Conservation (phyloP, 345 rosid genomes). For the Kernera saxatilis region DNA sequence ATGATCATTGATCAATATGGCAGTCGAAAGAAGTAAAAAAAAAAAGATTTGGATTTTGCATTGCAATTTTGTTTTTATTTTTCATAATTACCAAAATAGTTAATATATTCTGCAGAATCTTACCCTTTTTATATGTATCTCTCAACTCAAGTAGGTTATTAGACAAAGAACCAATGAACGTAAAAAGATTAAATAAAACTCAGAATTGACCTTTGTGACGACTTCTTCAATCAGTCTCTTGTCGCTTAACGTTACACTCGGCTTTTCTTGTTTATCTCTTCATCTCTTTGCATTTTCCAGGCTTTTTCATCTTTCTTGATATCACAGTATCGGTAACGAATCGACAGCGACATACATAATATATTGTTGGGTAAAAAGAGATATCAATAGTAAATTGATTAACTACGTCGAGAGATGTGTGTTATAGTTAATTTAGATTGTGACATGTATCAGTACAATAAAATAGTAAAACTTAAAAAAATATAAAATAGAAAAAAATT, state of each 20-base stretch:
- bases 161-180: slow-evolving; percentile 2
- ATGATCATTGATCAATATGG: neutral
- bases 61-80: neutral
- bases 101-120: slow-evolving; percentile 6
- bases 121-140: neutral
- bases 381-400: neutral
- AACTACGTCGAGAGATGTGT: no score
- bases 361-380: neutral
- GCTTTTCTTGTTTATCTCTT: slow-evolving; percentile 13
- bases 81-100: neutral
- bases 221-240: slow-evolving; percentile 25
- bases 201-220: slow-evolving; percentile 17
- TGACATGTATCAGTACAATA: no score
- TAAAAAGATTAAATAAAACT: neutral
- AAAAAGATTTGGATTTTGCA: slow-evolving; percentile 9
- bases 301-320: slow-evolving; percentile 15
- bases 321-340: slow-evolving; percentile 1
- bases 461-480: no score
- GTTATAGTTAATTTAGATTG: no score
- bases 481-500: no score
- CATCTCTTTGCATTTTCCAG: slow-evolving; percentile 4
- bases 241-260: slow-evolving; percentile 15
- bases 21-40: slow-evolving; percentile 15
- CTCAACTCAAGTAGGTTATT: neutral
- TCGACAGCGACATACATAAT: neutral